Base-by-base conservation (phyloP, 108 stramenopile species). In the Pseudonitzschia multiseries region DNA sequence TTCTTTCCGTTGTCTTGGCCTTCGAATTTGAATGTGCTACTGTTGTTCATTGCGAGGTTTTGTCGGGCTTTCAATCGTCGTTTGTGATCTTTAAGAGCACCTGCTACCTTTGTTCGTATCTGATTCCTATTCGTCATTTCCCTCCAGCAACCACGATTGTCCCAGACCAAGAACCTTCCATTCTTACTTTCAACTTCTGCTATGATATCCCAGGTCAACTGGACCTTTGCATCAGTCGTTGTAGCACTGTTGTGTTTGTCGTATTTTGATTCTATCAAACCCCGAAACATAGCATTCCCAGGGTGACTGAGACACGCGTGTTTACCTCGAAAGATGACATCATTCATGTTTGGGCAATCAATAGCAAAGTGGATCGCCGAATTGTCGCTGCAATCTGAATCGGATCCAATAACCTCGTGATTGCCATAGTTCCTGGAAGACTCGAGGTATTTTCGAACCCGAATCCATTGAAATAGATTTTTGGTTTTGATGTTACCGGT, bases 401-500 rank as follows among this genome's bases (percentile, higher is more conserved):
- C 41, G 21, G 36, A 43, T 26, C 26, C 15, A 21, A 15, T 21
- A 9, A 27, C 26, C 15, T 27, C 26, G 29, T 27, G 6, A 28
- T 22, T 0, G 4, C 15, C 24, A 27, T 8, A 8, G 14, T 27
- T 27, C 26, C 57, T 59, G 3, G 26, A 27, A 8, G 57, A 59
- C 21, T 65, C 64, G 22, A 65, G 42, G 24, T 43, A 43, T 20
- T 41, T 65, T 44, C 64, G 64, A 42, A 65, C 64, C 12, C 42
- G 32, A 42, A 77, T 70, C 69, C 69, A 77, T 54, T 71, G 69
- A 28, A 51, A 68, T 17, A 57, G 52, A 32, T 70, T 68, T 52
- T 70, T 77, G 8, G 63, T 71, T 46, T 70, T 76, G 27, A 76
- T 61, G 21, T 66, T 61, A 15, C 68, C 76, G 48, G 32, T 70